Evolutionary conservation across 768 basidiomycete genomes (phyloP), one percentile per base, ranked within the genome.

Genomic region (Agrocybe praecox): DNA sequence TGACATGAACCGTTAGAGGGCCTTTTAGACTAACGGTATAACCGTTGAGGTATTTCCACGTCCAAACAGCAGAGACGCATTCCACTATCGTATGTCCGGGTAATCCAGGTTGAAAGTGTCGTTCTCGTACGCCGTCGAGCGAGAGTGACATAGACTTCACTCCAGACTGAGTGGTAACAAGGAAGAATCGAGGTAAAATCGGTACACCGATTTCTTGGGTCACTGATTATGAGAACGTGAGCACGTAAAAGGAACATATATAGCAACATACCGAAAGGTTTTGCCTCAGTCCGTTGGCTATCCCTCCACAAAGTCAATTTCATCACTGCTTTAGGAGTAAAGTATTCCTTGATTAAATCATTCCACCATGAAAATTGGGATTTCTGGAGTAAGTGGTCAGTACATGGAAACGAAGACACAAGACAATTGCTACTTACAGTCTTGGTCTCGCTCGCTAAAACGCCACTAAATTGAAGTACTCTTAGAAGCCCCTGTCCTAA

Each of bases 221-320:
- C 40, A 49, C 33, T 47, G 34, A 29, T 45, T 18, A 32, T 24
- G 23, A 52, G 33, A 29, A 36, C n/a, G 46, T 34, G 24, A 45
- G 6, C 9, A 32, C 17, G 14, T 23, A 46, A 51, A 52, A 36
- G 29, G 33, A 29, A 43, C 42, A 47, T n/a, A 19, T 29, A 61
- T 34, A 32, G 0, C 21, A 32, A 75, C 88, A 47, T 53, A 93
- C 92, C 90, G 63, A 94, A 92, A 9, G 88, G 88, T 65, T 92
- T 94, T 29, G 91, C 90, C 66, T 93, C 92, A 22, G 78, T 81
- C 62, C 78, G 81, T 66, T 86, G 83, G 63, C 89, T 92, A 69
- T 92, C 91, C 67, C 90, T 90, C 92, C 92, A 93, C n/a, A 94
- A 72, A 2, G 90, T 92, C 62, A 94, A 79, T 68, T 86, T 90